Percentiles rank a stretch among this genome's conserved stretches.
Conservation (phyloP, 1,284 basidiomycete species). For the Mycena sp. region DNA sequence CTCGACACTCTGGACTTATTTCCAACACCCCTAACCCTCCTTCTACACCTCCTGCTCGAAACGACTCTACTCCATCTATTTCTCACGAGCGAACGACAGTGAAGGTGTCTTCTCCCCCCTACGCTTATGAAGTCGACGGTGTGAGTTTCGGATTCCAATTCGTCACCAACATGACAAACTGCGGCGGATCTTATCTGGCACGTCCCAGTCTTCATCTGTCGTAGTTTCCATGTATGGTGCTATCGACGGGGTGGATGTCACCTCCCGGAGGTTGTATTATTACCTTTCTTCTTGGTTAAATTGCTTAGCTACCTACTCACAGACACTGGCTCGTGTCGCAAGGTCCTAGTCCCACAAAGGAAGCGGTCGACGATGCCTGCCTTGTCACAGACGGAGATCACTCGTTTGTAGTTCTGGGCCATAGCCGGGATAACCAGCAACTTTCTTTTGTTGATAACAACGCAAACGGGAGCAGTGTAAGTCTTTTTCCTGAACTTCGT, state of each 20-base stretch:
- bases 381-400: conserved; percentile 41
- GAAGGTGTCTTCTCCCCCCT: neutral
- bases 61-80: neutral
- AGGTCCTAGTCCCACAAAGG: conserved; percentile 31
- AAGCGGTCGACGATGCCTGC: conserved; percentile 54
- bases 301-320: conserved; percentile 4
- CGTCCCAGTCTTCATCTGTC: conserved; percentile 26
- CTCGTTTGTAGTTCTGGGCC: conserved; percentile 47
- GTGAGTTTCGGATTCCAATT: conserved; percentile 36
- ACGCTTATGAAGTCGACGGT: conserved; percentile 18
- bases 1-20: no score
- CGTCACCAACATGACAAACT: conserved; percentile 48
- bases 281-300: neutral
- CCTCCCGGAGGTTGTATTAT: conserved; percentile 9
- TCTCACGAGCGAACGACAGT: neutral
- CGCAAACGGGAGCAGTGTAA: conserved; percentile 35
- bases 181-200: conserved; percentile 47
- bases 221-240: conserved; percentile 49
- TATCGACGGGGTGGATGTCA: conserved; percentile 42
- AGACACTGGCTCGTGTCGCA: conserved; percentile 20
- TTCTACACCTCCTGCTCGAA: no score
- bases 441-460: conserved; percentile 39
- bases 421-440: conserved; percentile 49
- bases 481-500: neutral
- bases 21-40: no score